Percentiles rank a stretch among this genome's conserved stretches.
Conservation (phyloP, 371 early-diverging fungal species). For the Phascolomyces articulosus region DNA sequence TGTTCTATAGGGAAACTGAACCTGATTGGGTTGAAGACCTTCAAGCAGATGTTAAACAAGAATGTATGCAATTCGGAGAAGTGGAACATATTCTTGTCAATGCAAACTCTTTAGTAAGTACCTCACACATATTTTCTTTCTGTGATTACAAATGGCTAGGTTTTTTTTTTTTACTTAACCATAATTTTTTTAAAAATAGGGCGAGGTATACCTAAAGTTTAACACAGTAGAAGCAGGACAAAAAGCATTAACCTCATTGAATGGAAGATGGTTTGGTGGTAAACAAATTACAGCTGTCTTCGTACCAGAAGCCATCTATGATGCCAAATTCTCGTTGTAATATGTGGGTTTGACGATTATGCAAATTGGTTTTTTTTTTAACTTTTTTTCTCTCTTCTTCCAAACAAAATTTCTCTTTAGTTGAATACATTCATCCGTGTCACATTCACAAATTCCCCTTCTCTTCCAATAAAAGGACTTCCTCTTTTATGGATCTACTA, state of each 20-base stretch:
- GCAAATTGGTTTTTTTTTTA: background rate
- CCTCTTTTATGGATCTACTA: background rate
- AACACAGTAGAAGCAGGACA: constrained; percentile 65
- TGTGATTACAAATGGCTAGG: no score
- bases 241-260: constrained; percentile 67
- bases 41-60: constrained; percentile 83
- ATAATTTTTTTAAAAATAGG: constrained; percentile 47
- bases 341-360: background rate
- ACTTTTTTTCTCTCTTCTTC: background rate
- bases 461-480: background rate
- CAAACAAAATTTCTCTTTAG: background rate
- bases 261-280: constrained; percentile 85
- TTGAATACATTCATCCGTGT: constrained; percentile 2
- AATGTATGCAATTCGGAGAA: constrained; percentile 82
- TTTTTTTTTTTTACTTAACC: no score
- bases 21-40: constrained; percentile 88
- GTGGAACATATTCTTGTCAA: constrained; percentile 82
- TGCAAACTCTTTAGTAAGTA: constrained; percentile 62
- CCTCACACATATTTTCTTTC: no score
- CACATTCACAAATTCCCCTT: background rate
- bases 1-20: constrained; percentile 75
- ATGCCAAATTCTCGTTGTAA: constrained; percentile 59
- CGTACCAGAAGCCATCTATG: constrained; percentile 72
- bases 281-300: constrained; percentile 71
- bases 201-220: constrained; percentile 87